These are phyloP conservation scores for Favolaschia claudopus DNA, from an alignment of 768 basidiomycete genomes.

Conservation along the genomic window DNA sequence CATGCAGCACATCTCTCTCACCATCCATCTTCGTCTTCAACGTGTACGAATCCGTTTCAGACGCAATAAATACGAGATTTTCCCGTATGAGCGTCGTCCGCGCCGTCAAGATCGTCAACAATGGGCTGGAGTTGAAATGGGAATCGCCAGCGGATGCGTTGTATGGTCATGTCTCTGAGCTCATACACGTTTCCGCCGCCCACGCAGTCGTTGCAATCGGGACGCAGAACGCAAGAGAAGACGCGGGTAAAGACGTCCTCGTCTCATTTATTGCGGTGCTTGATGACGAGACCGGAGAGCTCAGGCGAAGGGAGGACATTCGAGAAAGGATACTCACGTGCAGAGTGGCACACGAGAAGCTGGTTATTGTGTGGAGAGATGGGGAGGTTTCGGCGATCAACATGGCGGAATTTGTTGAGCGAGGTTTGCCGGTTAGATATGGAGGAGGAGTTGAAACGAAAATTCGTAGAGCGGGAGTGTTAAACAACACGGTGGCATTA, in stretches of 20 bases:
- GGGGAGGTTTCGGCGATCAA: conserved; percentile 6
- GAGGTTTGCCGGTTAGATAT: background rate
- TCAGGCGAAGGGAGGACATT: conserved; percentile 1
- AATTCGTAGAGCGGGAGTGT: background rate
- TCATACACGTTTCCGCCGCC: too few species aligned
- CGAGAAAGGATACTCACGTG: conserved; percentile 1
- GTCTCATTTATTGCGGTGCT: conserved; percentile 9
- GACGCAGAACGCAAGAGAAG: conserved; percentile 11
- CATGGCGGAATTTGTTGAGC: conserved; percentile 1
- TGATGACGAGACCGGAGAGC: conserved; percentile 8
- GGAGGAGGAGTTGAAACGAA: background rate
- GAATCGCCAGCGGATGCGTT: conserved; percentile 8
- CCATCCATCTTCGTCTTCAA: conserved; percentile 4
- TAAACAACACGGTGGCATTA: conserved; percentile 2
- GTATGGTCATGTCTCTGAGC: background rate
- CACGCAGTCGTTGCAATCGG: conserved; percentile 8
- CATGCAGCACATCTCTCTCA: too few species aligned
- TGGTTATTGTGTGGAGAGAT: conserved; percentile 3
- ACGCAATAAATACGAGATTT: conserved; percentile 9
- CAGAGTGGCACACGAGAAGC: conserved; percentile 4
- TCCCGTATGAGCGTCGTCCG: conserved; percentile 9
- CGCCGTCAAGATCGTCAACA: conserved; percentile 2
- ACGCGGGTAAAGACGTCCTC: background rate
- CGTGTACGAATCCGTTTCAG: conserved; percentile 11
- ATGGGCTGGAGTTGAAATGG: conserved; percentile 5